Conservation (phyloP, 345 rosid genomes). For the Corchorus olitorius region DNA sequence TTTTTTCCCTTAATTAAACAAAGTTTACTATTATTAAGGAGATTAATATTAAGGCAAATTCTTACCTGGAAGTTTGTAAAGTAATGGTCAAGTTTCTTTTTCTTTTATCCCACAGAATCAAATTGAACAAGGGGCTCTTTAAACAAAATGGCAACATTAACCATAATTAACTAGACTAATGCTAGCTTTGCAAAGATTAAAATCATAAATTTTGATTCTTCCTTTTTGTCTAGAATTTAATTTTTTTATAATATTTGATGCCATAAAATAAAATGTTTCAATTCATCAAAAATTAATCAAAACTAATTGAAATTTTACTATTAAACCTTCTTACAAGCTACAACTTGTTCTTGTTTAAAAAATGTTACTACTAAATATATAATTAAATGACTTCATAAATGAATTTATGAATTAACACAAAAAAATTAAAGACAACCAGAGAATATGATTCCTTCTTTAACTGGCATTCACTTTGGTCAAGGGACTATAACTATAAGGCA, state of each 20-base stretch:
- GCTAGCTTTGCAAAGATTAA: neutral
- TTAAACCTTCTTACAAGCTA: no score
- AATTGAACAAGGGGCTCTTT: neutral
- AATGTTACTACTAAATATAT: no score
- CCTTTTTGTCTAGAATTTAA: neutral
- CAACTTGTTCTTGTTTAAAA: no score
- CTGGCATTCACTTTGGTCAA: neutral
- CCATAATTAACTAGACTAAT: neutral
- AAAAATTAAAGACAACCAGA: constrained; percentile 15
- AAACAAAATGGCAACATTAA: neutral
- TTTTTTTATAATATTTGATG: neutral
- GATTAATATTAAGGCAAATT: neutral
- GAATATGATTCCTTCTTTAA: constrained; percentile 27
- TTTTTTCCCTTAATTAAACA: neutral
- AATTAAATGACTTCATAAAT: no score
- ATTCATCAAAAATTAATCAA: no score
- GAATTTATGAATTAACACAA: neutral
- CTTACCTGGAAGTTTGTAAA: neutral
- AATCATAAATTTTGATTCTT: neutral
- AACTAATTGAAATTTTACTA: no score
- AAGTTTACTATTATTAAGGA: neutral
- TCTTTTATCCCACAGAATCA: neutral
- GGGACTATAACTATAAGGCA: neutral
- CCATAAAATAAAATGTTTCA: no score
- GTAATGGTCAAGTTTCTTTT: neutral